Evolutionary conservation across 2,329 filamentous ascomycete species (phyloP).

Genomic region (Ophiostoma sp.): DNA sequence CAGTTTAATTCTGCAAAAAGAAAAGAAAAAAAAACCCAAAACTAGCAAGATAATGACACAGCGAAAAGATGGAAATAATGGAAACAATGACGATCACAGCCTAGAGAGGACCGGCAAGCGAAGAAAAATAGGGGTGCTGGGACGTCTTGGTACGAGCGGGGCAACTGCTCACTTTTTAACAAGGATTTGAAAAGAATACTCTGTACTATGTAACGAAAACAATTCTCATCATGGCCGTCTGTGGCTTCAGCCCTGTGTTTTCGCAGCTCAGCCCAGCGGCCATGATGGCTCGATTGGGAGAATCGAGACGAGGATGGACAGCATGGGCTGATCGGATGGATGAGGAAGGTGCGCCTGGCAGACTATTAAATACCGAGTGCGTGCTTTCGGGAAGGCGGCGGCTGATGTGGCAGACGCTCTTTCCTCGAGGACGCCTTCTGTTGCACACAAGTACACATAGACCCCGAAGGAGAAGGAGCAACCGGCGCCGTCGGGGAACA

Average conservation of each 20-base stretch:
- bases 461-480: conserved; percentile 18
- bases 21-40: not conserved
- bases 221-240: not conserved
- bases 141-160: not conserved
- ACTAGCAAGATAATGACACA: not conserved
- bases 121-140: conserved; percentile 17
- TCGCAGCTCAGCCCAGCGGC: conserved; percentile 1
- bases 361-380: not conserved
- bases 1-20: not conserved
- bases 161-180: not conserved
- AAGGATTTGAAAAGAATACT: not conserved
- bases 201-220: not conserved
- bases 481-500: conserved; percentile 3
- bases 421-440: conserved; percentile 15
- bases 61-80: not conserved
- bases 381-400: not conserved
- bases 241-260: conserved; percentile 13
- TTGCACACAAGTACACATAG: conserved; percentile 6
- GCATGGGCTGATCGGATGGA: not conserved
- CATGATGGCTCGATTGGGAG: not conserved
- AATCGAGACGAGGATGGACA: not conserved
- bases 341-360: conserved; percentile 3
- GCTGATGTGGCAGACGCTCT: not conserved
- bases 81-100: conserved; percentile 8
- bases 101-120: conserved; percentile 9